Evolutionary conservation across 1,139 yeast genomes (phyloP).

Genomic region (Candida pseudocylindracea): DNA sequence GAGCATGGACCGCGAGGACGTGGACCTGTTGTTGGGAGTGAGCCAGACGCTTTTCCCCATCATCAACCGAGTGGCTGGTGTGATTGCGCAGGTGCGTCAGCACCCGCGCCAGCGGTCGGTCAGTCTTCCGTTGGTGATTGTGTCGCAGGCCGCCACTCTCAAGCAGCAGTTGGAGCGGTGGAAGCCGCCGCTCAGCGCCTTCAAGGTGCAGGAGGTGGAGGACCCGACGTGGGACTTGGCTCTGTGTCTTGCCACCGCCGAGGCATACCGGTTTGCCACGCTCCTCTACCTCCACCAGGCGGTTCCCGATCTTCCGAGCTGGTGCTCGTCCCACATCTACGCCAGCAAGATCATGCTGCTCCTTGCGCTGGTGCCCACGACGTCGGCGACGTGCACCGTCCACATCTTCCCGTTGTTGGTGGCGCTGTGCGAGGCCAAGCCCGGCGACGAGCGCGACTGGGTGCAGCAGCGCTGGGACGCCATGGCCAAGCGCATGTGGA

Average conservation of each 20-base stretch:
- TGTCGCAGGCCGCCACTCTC: constrained; percentile 28
- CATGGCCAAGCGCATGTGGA: constrained; percentile 31
- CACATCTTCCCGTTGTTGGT: constrained; percentile 44
- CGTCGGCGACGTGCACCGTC: constrained; percentile 30
- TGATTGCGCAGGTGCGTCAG: constrained; percentile 25
- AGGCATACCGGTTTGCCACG: constrained; percentile 38
- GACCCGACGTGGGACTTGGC: constrained; percentile 25
- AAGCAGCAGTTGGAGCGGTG: constrained; percentile 28
- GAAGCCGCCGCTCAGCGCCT: constrained; percentile 22
- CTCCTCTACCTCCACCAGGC: constrained; percentile 42
- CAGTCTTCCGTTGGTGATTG: constrained; percentile 17
- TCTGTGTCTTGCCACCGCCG: constrained; percentile 45
- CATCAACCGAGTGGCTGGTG: constrained; percentile 37
- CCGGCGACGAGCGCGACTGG: constrained; percentile 40
- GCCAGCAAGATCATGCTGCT: constrained; percentile 38
- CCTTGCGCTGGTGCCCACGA: constrained; percentile 37
- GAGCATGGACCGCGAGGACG: constrained; percentile 11
- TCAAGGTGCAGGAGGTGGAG: constrained; percentile 14
- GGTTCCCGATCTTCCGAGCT: constrained; percentile 42
- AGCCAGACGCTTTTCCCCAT: constrained; percentile 40
- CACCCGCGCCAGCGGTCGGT: constrained; percentile 3
- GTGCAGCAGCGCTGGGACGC: constrained; percentile 34
- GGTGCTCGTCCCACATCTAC: constrained; percentile 22
- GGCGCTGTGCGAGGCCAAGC: constrained; percentile 40
- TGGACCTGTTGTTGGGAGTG: constrained; percentile 47